These are phyloP conservation scores for Chlorella sp. DNA, from an alignment of 139 green algal species.

Conservation along the genomic window DNA sequence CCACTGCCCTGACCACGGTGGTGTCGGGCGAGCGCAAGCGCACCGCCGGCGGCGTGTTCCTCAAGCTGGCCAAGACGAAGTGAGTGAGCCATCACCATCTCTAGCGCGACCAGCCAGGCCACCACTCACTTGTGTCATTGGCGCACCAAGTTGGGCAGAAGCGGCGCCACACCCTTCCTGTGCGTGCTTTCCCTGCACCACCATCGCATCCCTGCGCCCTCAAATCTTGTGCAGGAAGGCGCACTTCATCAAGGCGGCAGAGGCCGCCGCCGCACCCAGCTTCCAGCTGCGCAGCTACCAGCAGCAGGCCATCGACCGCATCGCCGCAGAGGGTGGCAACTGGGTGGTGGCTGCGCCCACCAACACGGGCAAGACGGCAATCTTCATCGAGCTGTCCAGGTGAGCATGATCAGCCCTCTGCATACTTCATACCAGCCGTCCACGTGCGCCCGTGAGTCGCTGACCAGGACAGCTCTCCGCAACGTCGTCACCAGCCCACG, in stretches of 20 bases:
- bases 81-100: neutral
- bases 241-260: neutral
- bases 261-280: neutral
- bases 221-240: neutral
- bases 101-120: neutral
- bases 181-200: neutral
- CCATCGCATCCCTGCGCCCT: neutral
- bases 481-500: too few relatives aligned
- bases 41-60: neutral
- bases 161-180: neutral
- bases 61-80: neutral
- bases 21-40: neutral
- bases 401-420: too few relatives aligned
- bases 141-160: neutral
- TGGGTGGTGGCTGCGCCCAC: conserved; percentile 32
- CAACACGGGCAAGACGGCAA: conserved; percentile 33
- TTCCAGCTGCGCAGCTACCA: neutral
- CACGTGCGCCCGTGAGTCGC: too few relatives aligned
- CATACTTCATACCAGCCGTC: too few relatives aligned
- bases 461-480: too few relatives aligned
- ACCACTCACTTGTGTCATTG: too few relatives aligned
- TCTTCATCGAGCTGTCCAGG: conserved; percentile 34
- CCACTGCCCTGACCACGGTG: neutral
- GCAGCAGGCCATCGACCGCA: conserved; percentile 4
- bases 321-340: conserved; percentile 17